Evolutionary conservation across 164 flowering plant genomes (phyloP).

Genomic region (Berberis vulgaris): DNA sequence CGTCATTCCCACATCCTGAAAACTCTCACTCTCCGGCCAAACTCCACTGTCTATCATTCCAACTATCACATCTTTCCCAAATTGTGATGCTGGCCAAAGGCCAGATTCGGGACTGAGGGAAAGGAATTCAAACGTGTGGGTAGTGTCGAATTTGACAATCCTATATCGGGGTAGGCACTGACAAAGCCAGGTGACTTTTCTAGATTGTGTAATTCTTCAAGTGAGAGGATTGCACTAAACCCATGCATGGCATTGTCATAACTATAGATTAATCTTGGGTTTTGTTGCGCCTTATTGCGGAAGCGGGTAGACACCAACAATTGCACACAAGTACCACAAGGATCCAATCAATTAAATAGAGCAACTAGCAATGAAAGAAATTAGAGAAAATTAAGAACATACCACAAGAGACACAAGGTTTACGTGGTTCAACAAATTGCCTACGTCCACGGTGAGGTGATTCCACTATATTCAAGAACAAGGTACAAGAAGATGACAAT

Average conservation of each 20-base stretch:
- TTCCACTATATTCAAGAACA: no score
- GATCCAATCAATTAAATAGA: no score
- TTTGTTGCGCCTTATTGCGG: no score
- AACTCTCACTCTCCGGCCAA: slow-evolving; percentile 69
- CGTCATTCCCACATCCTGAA: slow-evolving; percentile 33
- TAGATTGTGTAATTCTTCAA: slow-evolving; percentile 16
- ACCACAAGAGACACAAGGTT: no score
- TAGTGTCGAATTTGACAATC: slow-evolving; percentile 32
- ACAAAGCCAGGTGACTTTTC: slow-evolving; percentile 30
- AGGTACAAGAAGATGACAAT: no score
- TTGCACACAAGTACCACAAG: no score
- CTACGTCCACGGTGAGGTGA: no score
- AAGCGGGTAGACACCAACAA: no score
- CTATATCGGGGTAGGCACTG: slow-evolving; percentile 21
- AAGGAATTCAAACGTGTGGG: slow-evolving; percentile 36
- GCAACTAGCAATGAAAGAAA: no score
- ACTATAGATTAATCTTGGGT: slow-evolving; percentile 21
- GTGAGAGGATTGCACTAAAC: slow-evolving; percentile 34
- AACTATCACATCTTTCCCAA: slow-evolving; percentile 40
- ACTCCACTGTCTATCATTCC: slow-evolving; percentile 57
- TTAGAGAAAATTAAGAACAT: no score
- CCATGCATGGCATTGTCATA: slow-evolving; percentile 42
- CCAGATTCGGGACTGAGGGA: slow-evolving; percentile 32
- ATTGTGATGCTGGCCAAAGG: slow-evolving; percentile 31
- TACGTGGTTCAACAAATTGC: no score